Base-by-base conservation (phyloP, 106 monocot genomes). In the Dendrobium catenatum region DNA sequence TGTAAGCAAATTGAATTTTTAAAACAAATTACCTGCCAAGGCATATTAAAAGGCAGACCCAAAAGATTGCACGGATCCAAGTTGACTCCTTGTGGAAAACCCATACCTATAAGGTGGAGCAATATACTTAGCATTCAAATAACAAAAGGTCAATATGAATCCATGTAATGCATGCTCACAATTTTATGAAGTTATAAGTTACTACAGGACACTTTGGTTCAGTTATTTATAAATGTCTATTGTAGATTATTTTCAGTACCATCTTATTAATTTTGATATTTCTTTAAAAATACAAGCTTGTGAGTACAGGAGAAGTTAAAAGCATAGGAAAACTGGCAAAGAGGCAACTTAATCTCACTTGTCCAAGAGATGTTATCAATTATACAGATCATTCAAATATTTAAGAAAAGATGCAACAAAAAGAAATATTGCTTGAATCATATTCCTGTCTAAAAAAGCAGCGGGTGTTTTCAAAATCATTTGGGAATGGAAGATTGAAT, bases 51-150 rank as follows among this genome's bases (percentile, higher is more conserved):
- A 87, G 70, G 70, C 67, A 47, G 47, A 87, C 84, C 87, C 87
- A 87, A 72, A 87, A 42, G 40, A 83, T 11, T 78, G 87, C 51
- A 33, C 68, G 0, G 29, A 84, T 74, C 87, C 83, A 84, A 29
- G 87, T 81, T 42, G 80, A 64, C 43, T 87, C 83, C 78, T 73
- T 87, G 81, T 83, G 72, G 5, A 54, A 80, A 78, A 87, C 78
- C 83, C 83, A 87, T 11, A 87, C 78, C 87, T 87, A 43, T 43
- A 20, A 44, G 41, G 73, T 41, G n/a, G 5, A 74, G 42, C 17
- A 29, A 43, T 74, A 33, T 15, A 33, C 51, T 51, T 8, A 72
- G 16, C 72, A 29, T 72, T 72, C 22, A 37, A 29, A 72, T 37
- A 29, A 31, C 24, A 72, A 33, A 72, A 72, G 24, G 2, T 64